These are phyloP conservation scores for Kodamaea suecica DNA, from an alignment of 1,139 yeast genomes.

Conservation along the genomic window DNA sequence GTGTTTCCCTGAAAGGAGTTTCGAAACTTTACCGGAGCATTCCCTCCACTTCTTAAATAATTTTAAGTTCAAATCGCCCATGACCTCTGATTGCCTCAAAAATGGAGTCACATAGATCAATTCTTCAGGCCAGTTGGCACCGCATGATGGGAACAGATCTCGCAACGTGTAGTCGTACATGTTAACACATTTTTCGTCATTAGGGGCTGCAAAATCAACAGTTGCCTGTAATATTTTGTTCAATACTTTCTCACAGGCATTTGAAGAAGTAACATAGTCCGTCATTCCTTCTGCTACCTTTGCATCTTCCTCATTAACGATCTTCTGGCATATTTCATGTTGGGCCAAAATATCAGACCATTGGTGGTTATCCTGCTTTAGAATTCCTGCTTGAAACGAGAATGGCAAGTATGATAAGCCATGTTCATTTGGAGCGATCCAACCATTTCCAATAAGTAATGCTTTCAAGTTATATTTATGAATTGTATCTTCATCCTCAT, in stretches of 20 bases:
- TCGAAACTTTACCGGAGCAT: constrained; percentile 62
- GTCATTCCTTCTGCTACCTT: constrained; percentile 22
- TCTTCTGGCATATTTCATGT: constrained; percentile 64
- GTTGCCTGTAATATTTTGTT: constrained; percentile 41
- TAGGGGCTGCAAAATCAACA: constrained; percentile 21
- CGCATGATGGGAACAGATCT: constrained; percentile 84
- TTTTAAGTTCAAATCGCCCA: constrained; percentile 54
- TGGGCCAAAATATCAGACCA: constrained; percentile 41
- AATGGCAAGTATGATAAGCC: constrained; percentile 79
- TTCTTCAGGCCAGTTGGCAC: constrained; percentile 91
- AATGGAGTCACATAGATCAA: constrained; percentile 58
- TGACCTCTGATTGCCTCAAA: constrained; percentile 54
- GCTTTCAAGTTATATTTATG: constrained; percentile 52
- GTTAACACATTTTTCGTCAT: constrained; percentile 59
- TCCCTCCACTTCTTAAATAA: constrained; percentile 62
- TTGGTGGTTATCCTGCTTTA: constrained; percentile 38
- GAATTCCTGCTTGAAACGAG: constrained; percentile 56
- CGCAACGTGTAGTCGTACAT: constrained; percentile 74
- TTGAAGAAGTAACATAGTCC: constrained; percentile 32
- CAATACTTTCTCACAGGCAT: constrained; percentile 50
- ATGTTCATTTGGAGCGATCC: constrained; percentile 90
- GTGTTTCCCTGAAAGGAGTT: constrained; percentile 46
- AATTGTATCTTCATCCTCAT: constrained; percentile 23
- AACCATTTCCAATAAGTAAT: constrained; percentile 87
- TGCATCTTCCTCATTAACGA: constrained; percentile 34